phyloP scores from a whole-genome alignment of 2,329 filamentous ascomycete species.

The Fusarium euwallaceae region DNA sequence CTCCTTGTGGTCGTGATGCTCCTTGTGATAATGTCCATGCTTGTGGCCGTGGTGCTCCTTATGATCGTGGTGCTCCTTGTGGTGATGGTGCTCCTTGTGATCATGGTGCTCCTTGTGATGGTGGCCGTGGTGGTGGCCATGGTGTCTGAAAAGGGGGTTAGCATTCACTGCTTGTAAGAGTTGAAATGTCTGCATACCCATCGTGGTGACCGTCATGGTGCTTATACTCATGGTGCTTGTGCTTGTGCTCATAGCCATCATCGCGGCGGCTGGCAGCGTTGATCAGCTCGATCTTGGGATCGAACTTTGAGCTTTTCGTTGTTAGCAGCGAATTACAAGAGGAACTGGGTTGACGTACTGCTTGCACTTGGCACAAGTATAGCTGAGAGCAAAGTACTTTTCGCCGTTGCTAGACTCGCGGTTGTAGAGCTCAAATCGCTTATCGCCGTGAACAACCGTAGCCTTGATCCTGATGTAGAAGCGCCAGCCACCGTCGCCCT shows the following conservation, averaged over 20 bases:
- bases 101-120: background rate
- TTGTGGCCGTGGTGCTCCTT: background rate
- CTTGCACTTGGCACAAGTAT: slow-evolving; percentile 46
- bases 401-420: slow-evolving; percentile 36
- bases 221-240: slow-evolving; percentile 9
- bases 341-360: slow-evolving; percentile 10
- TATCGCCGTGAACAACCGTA: slow-evolving; percentile 36
- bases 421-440: slow-evolving; percentile 44
- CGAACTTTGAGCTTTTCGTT: slow-evolving; percentile 19
- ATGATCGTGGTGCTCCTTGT: slow-evolving; percentile 1
- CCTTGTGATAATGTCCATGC: background rate
- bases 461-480: slow-evolving; percentile 47
- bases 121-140: background rate
- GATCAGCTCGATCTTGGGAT: slow-evolving; percentile 29
- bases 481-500: slow-evolving; percentile 45
- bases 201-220: background rate
- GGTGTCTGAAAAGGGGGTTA: background rate
- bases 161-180: background rate
- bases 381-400: slow-evolving; percentile 46
- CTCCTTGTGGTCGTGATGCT: background rate
- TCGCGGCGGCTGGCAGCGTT: slow-evolving; percentile 6
- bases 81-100: background rate
- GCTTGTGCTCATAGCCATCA: slow-evolving; percentile 2
- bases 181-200: background rate
- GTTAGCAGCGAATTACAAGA: background rate